Percentiles rank a stretch among this genome's conserved stretches.
These are phyloP conservation scores for Cladobotryum mycophilum DNA, from an alignment of 2,329 filamentous ascomycete genomes.

Conservation along the genomic window DNA sequence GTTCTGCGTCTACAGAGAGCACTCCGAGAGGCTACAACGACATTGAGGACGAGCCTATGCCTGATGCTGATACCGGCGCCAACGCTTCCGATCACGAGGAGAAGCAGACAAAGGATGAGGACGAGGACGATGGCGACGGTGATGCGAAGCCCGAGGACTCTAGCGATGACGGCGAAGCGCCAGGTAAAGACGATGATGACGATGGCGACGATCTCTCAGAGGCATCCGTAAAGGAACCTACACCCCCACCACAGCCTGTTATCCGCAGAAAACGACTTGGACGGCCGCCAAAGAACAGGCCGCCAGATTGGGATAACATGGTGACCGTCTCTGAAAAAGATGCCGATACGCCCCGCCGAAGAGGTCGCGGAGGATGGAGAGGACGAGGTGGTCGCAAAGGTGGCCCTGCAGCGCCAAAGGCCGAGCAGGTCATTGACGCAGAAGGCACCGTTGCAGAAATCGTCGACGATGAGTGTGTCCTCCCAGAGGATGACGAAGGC, in stretches of 20 bases:
- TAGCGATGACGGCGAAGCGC: constrained; percentile 20
- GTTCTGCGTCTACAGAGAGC: constrained; percentile 30
- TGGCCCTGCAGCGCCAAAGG: constrained; percentile 67
- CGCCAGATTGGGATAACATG: constrained; percentile 68
- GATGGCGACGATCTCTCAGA: constrained; percentile 30
- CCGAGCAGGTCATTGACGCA: constrained; percentile 82
- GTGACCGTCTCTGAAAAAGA: constrained; percentile 50
- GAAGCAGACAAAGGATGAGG: constrained; percentile 35
- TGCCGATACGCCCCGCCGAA: constrained; percentile 53
- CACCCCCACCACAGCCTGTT: constrained; percentile 53
- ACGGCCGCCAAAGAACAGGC: constrained; percentile 77
- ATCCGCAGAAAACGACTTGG: constrained; percentile 75
- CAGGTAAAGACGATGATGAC: constrained; percentile 28
- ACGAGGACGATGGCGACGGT: constrained; percentile 26
- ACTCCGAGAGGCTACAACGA: constrained; percentile 37
- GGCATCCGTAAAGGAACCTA: constrained; percentile 44
- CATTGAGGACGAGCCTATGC: constrained; percentile 34
- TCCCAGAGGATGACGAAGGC: constrained; percentile 81
- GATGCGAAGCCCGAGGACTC: constrained; percentile 24
- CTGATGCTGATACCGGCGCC: constrained; percentile 23
- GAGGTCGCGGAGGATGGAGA: constrained; percentile 66
- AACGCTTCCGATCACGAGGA: constrained; percentile 15
- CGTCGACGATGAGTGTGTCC: constrained; percentile 80
- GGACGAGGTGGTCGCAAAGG: constrained; percentile 60
- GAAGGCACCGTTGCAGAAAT: constrained; percentile 91